Evolutionary conservation across 108 stramenopile genomes (phyloP), one percentile per base, ranked within the genome.

Genomic region (Skeletonema grethae): DNA sequence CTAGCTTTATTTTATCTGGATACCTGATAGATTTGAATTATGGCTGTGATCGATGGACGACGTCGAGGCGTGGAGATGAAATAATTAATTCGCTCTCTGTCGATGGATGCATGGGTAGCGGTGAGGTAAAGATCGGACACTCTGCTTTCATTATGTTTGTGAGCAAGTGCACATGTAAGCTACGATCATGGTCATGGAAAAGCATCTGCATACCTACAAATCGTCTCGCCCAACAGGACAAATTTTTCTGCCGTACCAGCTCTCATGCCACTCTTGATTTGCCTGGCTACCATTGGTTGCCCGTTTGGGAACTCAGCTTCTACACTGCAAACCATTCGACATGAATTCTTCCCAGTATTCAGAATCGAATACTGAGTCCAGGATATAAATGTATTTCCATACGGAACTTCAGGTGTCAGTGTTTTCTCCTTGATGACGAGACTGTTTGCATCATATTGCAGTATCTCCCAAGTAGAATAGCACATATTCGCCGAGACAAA

Each of bases 231-330:
- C 10, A 83, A 83, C 57, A 72, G 61, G 24, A 90, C 87, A 71
- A 93, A 93, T 7, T 85, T 69, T 53, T 90, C 85, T 11, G 85
- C 83, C 6, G 87, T 87, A 25, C 92, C 92, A 24, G 84, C 73
- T 50, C 88, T 62, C 90, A 93, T 90, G 39, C 92, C 92, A 65
- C 85, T 85, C 62, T 86, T 86, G 31, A 93, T 93, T 77, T 93
- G 92, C 22, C 88, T 75, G 28, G 75, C 81, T 22, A 90, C 80
- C 82, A 93, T 81, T 18, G 92, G 92, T 28, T 84, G 84, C 24
- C 92, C 90, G 65, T 89, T 90, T 7, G 92, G 92, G 72, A 93
- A 93, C 41, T 90, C 89, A 10, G 92, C 84, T 57, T 90, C 92
- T 11, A 89, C 86, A 7, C 86, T 87, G 59, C 88, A 90, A 8